Evolutionary conservation across 176 grass and related monocot species (phyloP).

Genomic region (Aechmea fasciata): DNA sequence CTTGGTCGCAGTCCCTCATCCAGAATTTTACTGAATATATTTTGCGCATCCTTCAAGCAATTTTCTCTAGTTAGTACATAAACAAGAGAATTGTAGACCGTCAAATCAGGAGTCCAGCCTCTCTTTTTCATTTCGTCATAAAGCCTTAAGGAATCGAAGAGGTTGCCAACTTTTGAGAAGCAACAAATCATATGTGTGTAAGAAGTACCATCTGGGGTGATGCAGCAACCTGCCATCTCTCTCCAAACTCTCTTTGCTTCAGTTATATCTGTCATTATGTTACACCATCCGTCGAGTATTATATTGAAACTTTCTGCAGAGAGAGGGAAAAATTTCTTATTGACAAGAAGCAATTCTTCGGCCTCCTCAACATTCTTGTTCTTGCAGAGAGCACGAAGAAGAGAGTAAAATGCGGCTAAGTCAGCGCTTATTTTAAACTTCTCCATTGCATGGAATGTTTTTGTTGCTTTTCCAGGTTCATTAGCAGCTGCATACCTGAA

Average conservation of each 20-base stretch:
- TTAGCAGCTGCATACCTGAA: slow-evolving; percentile 82
- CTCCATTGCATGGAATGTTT: slow-evolving; percentile 69
- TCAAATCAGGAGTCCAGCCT: slow-evolving; percentile 54
- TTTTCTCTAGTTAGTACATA: slow-evolving; percentile 81
- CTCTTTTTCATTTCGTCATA: slow-evolving; percentile 95
- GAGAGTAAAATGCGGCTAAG: slow-evolving; percentile 50
- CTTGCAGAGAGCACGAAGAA: slow-evolving; percentile 78
- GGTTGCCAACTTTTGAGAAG: slow-evolving; percentile 75
- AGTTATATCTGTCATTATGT: slow-evolving; percentile 59
- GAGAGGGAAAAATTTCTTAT: slow-evolving; percentile 62
- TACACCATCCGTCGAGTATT: slow-evolving; percentile 81
- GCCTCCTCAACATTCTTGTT: slow-evolving; percentile 87
- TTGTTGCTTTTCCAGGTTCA: slow-evolving; percentile 75
- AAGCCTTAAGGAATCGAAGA: slow-evolving; percentile 81
- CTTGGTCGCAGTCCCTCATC: slow-evolving; percentile 51
- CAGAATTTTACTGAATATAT: slow-evolving; percentile 63
- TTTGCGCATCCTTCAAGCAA: slow-evolving; percentile 76
- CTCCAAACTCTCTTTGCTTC: slow-evolving; percentile 90
- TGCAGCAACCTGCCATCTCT: slow-evolving; percentile 88
- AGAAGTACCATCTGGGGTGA: slow-evolving; percentile 55
- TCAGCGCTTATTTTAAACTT: slow-evolving; percentile 73
- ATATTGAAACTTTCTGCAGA: slow-evolving; percentile 74
- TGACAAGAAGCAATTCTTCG: slow-evolving; percentile 66
- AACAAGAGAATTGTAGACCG: slow-evolving; percentile 76
- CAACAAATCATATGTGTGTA: slow-evolving; percentile 84